Base-by-base conservation (phyloP, 2,329 filamentous ascomycete genomes). In the Monilinia aucupariae region DNA sequence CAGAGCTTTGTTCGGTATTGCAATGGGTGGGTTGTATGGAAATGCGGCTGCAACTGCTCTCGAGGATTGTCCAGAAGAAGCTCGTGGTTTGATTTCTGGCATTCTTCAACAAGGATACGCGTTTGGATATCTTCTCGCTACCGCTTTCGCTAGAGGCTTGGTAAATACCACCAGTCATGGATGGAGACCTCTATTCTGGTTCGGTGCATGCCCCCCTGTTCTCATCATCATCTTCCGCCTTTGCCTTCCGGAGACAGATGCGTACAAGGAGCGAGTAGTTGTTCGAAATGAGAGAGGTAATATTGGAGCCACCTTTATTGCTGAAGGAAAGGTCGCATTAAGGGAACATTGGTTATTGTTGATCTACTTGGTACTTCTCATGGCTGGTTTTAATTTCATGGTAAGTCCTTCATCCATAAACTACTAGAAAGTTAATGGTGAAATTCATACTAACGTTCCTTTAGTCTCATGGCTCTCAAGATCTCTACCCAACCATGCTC, bases 331-430 rank as follows among this genome's bases (percentile, higher is more conserved):
- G 70, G 84, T 92, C 0, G 91, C 91, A 0, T 72, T 96, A 37
- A 87, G 85, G 75, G 83, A 85, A 13, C 90, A 96, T 75, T 96
- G 92, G 92, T 67, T 91, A 17, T 76, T 96, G 2, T 79, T 96
- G 62, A 78, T 86, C 43, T 96, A 96, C 76, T 80, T 96, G 63
- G 90, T 96, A 8, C 78, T 96, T 25, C 79, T 96, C 47, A 96
- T 96, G 90, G 88, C 90, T 1, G 91, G 91, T 4, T 94, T 96
- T 79, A 96, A 96, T 77, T 96, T 94, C 73, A 92, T 94, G 89
- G 85, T 89, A 70, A 84, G 88, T 83, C 82, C 72, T 85, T 17
- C 67, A 79, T 85, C 68, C 8, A 5, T 3, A n/a, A 34, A 12
- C 32, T 9, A 34, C 43, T 4, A 8, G 4, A 47, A 56, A n/a